These are phyloP conservation scores for Xylaria cubensis DNA, from an alignment of 495 filamentous ascomycete species.

Conservation along the genomic window DNA sequence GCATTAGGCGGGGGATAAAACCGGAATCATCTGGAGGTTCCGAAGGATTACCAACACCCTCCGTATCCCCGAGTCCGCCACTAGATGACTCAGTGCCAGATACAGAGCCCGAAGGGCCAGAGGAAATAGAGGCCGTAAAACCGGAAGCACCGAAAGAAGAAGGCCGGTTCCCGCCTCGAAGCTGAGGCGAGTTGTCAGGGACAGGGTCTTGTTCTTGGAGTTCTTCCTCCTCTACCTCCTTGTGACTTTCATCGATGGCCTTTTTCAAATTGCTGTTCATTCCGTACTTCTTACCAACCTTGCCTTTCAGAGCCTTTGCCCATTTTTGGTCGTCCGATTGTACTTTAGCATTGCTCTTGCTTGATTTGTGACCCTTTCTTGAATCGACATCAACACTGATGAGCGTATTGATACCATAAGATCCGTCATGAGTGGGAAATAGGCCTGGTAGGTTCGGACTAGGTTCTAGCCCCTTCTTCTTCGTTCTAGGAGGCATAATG, in stretches of 20 bases:
- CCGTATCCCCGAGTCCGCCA: neutral
- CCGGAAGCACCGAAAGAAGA: neutral
- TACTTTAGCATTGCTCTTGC: conserved; percentile 26
- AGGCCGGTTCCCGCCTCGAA: neutral
- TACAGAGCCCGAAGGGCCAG: neutral
- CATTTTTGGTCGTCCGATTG: conserved; percentile 33
- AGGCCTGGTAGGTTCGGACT: conserved; percentile 34
- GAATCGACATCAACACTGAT: conserved; percentile 27
- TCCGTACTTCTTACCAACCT: conserved; percentile 19
- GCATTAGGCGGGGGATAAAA: neutral
- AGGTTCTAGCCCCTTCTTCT: conserved; percentile 26
- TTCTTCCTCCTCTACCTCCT: conserved; percentile 30
- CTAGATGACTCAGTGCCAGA: neutral
- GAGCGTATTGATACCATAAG: conserved; percentile 41
- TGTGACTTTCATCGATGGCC: conserved; percentile 26
- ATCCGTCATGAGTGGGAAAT: conserved; percentile 39
- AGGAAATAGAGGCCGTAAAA: neutral
- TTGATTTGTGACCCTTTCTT: conserved; percentile 27
- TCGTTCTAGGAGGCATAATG: conserved; percentile 24
- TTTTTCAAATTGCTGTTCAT: conserved; percentile 36
- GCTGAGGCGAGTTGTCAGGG: neutral
- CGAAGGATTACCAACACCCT: neutral
- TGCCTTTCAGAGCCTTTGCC: conserved; percentile 17
- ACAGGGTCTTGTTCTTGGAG: neutral
- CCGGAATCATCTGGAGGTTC: conserved; percentile 10